A percentile compares a stretch with the other conserved stretches of the same genome.
phyloP scores from a whole-genome alignment of 2,329 filamentous ascomycete species.

The Botryotinia convoluta region DNA sequence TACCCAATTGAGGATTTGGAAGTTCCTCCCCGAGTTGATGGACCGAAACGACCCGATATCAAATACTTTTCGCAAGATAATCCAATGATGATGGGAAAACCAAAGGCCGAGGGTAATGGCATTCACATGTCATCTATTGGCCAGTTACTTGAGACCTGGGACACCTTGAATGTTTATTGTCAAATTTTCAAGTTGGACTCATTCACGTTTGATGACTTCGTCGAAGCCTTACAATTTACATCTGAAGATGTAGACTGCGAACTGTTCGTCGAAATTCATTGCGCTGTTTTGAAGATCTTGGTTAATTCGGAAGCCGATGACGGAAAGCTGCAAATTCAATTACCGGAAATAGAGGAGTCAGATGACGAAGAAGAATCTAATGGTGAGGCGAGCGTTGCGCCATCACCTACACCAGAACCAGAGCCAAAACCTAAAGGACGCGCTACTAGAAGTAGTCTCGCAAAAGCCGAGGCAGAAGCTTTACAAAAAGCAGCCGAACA shows the following conservation, averaged over 20 bases:
- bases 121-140: constrained; percentile 86
- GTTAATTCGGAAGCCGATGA: constrained; percentile 72
- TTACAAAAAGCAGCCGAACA: constrained; percentile 50
- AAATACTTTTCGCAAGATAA: constrained; percentile 73
- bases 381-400: constrained; percentile 51
- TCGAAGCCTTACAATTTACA: constrained; percentile 79
- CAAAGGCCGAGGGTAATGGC: constrained; percentile 51
- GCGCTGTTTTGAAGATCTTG: constrained; percentile 82
- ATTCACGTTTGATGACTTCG: constrained; percentile 95
- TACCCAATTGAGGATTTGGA: constrained; percentile 96
- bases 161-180: constrained; percentile 96
- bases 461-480: constrained; percentile 73
- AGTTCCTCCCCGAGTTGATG: constrained; percentile 64
- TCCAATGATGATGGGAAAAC: constrained; percentile 49
- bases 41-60: constrained; percentile 65
- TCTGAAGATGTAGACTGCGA: constrained; percentile 75
- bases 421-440: constrained; percentile 65
- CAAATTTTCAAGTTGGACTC: constrained; percentile 93
- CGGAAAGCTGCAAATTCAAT: constrained; percentile 73
- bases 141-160: constrained; percentile 85
- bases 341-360: constrained; percentile 68
- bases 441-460: constrained; percentile 81
- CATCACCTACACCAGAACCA: constrained; percentile 65
- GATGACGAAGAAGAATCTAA: constrained; percentile 67
- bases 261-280: constrained; percentile 87